phyloP scores from a whole-genome alignment of 768 basidiomycete species.

The Baorangia bicolor region DNA sequence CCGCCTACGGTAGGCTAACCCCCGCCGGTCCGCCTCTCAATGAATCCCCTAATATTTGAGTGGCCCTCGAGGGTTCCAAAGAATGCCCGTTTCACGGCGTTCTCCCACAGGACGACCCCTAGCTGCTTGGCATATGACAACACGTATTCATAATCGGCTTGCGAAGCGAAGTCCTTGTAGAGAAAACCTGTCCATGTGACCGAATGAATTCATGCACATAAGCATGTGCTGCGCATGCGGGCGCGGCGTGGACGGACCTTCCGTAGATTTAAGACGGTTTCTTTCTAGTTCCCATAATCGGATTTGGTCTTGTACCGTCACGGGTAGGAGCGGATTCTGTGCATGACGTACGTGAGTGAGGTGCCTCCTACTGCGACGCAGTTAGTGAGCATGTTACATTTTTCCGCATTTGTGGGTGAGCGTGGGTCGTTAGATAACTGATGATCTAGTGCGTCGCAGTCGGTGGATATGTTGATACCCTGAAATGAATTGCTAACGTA shows the following conservation, averaged over 20 bases:
- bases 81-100: slow-evolving; percentile 67
- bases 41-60: slow-evolving; percentile 74
- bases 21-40: slow-evolving; percentile 62
- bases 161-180: slow-evolving; percentile 84
- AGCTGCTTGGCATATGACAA: slow-evolving; percentile 82
- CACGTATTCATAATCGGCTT: slow-evolving; percentile 86
- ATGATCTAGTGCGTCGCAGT: slow-evolving; percentile 67
- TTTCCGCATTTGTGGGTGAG: slow-evolving; percentile 97
- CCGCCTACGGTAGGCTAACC: slow-evolving; percentile 17
- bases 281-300: slow-evolving; percentile 96
- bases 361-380: background rate
- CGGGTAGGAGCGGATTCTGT: slow-evolving; percentile 89
- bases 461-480: slow-evolving; percentile 10
- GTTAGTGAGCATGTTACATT: slow-evolving; percentile 52
- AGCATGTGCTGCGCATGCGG: slow-evolving; percentile 14
- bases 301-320: slow-evolving; percentile 98
- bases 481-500: slow-evolving; percentile 36
- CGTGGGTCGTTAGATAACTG: slow-evolving; percentile 89
- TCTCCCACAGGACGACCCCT: slow-evolving; percentile 84
- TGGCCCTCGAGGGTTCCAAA: slow-evolving; percentile 81
- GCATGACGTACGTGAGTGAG: slow-evolving; percentile 17
- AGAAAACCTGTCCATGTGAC: slow-evolving; percentile 63
- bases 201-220: background rate
- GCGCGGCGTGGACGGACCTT: slow-evolving; percentile 54
- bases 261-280: slow-evolving; percentile 83